Percentiles rank a stretch among this genome's conserved stretches.
phyloP scores from a whole-genome alignment of 1,284 basidiomycete species.

The Tausonia pullulans region DNA sequence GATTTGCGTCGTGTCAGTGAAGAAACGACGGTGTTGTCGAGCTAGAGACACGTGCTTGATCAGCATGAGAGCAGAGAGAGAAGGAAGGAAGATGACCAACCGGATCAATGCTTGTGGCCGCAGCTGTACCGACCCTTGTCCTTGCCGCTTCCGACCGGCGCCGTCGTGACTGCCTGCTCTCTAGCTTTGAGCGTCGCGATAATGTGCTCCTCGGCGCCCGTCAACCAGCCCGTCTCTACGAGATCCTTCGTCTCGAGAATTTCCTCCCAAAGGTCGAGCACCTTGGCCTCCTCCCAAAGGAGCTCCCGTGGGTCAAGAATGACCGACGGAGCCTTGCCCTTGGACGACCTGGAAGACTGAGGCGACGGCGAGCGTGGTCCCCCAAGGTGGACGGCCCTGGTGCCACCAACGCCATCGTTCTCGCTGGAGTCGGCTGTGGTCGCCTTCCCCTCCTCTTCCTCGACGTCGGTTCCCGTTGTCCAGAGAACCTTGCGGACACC shows the following conservation, averaged over 20 bases:
- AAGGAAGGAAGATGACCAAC: too few relatives aligned
- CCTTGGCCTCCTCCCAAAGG: conserved; percentile 2
- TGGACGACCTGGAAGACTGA: neutral
- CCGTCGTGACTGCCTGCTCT: too few relatives aligned
- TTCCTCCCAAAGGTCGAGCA: conserved; percentile 7
- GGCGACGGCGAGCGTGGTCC: neutral
- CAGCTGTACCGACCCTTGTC: too few relatives aligned
- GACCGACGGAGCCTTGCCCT: neutral
- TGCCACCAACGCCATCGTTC: neutral
- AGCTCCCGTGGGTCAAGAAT: too few relatives aligned
- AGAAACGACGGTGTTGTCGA: too few relatives aligned
- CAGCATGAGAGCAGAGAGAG: too few relatives aligned
- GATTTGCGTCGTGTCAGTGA: too few relatives aligned
- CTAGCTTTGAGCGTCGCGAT: too few relatives aligned
- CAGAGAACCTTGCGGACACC: conserved; percentile 4
- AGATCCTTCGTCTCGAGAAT: neutral
- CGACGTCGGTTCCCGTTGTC: neutral
- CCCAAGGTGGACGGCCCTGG: neutral
- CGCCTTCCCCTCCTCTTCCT: neutral
- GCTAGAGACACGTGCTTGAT: too few relatives aligned
- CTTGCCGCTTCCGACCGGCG: too few relatives aligned
- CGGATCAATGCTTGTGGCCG: too few relatives aligned
- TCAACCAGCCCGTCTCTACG: conserved; percentile 2
- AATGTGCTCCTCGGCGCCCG: conserved; percentile 2
- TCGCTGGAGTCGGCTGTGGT: too few relatives aligned